A percentile compares a stretch with the other conserved stretches of the same genome.
Conservation (phyloP, 2,329 filamentous ascomycete species). For the Apiospora koreana region DNA sequence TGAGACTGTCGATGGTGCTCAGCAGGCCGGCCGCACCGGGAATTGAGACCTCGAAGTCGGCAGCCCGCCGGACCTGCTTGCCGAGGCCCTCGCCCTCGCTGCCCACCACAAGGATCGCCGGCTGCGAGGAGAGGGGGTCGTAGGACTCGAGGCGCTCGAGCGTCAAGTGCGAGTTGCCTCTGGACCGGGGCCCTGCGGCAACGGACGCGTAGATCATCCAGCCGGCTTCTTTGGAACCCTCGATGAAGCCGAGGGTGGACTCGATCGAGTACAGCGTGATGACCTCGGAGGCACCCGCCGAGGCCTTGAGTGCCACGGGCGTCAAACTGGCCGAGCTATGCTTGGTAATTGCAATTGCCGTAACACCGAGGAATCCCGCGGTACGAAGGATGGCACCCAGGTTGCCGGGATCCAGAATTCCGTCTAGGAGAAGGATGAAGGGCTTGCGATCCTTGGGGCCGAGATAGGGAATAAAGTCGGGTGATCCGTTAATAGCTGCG, state of each 20-base stretch:
- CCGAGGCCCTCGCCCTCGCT: slow-evolving; percentile 77
- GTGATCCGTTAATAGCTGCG: slow-evolving; percentile 67
- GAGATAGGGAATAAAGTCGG: slow-evolving; percentile 46
- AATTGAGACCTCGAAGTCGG: slow-evolving; percentile 69
- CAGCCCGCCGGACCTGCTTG: slow-evolving; percentile 62
- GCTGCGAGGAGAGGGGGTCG: slow-evolving; percentile 58
- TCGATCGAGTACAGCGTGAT: slow-evolving; percentile 72
- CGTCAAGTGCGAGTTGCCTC: slow-evolving; percentile 46
- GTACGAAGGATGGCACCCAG: slow-evolving; percentile 86
- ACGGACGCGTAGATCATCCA: slow-evolving; percentile 86
- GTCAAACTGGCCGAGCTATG: slow-evolving; percentile 74
- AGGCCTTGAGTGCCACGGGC: slow-evolving; percentile 80
- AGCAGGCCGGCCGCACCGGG: slow-evolving; percentile 50
- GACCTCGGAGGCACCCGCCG: slow-evolving; percentile 82
- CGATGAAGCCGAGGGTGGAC: slow-evolving; percentile 70
- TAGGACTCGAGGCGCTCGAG: slow-evolving; percentile 48
- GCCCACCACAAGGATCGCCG: slow-evolving; percentile 80
- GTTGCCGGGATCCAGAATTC: slow-evolving; percentile 85
- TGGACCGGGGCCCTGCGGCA: slow-evolving; percentile 41
- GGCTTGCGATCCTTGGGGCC: slow-evolving; percentile 57
- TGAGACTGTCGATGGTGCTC: slow-evolving; percentile 80
- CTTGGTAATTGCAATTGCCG: slow-evolving; percentile 76
- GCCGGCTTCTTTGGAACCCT: slow-evolving; percentile 65
- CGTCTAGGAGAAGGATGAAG: slow-evolving; percentile 72
- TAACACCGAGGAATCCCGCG: slow-evolving; percentile 86